A percentile compares a stretch with the other conserved stretches of the same genome.
phyloP scores from a whole-genome alignment of 2,329 filamentous ascomycete genomes.

The Davidsoniella neocaledoniae region DNA sequence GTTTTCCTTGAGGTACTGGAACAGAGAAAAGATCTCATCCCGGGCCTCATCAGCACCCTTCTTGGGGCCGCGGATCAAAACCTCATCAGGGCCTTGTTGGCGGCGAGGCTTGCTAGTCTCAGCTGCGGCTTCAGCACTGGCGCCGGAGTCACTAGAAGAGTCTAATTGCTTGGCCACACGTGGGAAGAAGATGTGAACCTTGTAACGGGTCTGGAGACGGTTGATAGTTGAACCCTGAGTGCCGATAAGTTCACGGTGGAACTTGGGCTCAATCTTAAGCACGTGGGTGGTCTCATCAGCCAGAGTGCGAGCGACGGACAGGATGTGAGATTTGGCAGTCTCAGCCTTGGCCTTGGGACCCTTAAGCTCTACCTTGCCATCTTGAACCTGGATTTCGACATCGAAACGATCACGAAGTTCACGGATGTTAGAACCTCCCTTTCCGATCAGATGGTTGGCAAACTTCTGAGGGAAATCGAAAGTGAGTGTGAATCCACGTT shows the following conservation, averaged over 20 bases:
- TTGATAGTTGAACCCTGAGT: slow-evolving; percentile 77
- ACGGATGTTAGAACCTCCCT: slow-evolving; percentile 48
- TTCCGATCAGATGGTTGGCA: slow-evolving; percentile 67
- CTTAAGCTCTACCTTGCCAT: slow-evolving; percentile 89
- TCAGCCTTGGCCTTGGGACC: slow-evolving; percentile 92
- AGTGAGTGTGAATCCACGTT: slow-evolving; percentile 68
- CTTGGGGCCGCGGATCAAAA: slow-evolving; percentile 78
- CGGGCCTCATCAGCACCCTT: slow-evolving; percentile 83
- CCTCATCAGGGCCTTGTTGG: slow-evolving; percentile 71
- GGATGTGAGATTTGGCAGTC: slow-evolving; percentile 66
- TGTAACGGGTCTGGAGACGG: slow-evolving; percentile 79
- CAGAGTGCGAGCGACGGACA: slow-evolving; percentile 60
- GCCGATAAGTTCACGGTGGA: slow-evolving; percentile 86
- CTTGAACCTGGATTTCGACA: slow-evolving; percentile 71
- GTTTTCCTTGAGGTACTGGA: slow-evolving; percentile 82
- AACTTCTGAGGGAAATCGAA: slow-evolving; percentile 95
- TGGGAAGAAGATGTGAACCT: slow-evolving; percentile 91
- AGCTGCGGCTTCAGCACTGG: slow-evolving; percentile 34
- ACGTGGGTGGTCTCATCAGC: slow-evolving; percentile 80
- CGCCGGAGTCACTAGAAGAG: slow-evolving; percentile 51
- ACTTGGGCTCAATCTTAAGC: slow-evolving; percentile 84
- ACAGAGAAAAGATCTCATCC: slow-evolving; percentile 74
- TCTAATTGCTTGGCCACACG: slow-evolving; percentile 37
- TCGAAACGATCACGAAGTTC: slow-evolving; percentile 51
- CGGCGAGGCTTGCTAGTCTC: slow-evolving; percentile 49